Conservation (phyloP, 2,329 filamentous ascomycete species). For the Penicillium sp. region DNA sequence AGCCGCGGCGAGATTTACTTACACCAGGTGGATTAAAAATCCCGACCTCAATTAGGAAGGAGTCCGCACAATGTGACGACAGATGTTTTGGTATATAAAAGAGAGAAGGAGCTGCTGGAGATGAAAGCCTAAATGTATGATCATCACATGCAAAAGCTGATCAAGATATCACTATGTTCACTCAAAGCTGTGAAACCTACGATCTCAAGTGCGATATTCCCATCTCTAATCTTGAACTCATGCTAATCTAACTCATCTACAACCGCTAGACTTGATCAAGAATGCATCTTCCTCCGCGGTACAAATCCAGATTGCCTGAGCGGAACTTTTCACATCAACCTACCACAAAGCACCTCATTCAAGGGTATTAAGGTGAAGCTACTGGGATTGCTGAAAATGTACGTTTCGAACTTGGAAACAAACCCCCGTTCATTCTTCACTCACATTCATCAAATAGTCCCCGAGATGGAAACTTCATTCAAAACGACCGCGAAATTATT, state of each 20-base stretch:
- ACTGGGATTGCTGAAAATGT: constrained; percentile 21
- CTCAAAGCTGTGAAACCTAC: not conserved
- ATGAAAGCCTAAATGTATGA: not conserved
- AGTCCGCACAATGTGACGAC: not conserved
- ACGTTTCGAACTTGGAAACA: not conserved
- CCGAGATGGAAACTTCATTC: constrained; percentile 1
- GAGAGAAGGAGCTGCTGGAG: not conserved
- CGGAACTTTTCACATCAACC: constrained; percentile 15
- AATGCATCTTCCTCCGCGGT: constrained; percentile 22
- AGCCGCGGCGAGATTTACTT: not conserved
- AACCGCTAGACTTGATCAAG: constrained; percentile 16
- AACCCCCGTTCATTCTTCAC: not conserved
- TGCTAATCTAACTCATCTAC: not conserved
- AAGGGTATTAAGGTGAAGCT: constrained; percentile 21
- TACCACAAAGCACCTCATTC: constrained; percentile 7
- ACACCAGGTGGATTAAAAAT: no score
- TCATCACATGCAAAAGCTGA: not conserved
- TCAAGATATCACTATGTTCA: not conserved
- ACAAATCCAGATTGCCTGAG: constrained; percentile 9
- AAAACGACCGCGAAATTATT: constrained; percentile 11
- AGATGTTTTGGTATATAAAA: not conserved
- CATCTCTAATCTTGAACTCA: not conserved
- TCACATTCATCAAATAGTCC: not conserved
- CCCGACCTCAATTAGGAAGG: constrained; percentile 2
- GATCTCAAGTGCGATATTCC: not conserved